Evolutionary conservation across 495 filamentous ascomycete genomes (phyloP).

Genomic region (Aspergillus funiculosus): DNA sequence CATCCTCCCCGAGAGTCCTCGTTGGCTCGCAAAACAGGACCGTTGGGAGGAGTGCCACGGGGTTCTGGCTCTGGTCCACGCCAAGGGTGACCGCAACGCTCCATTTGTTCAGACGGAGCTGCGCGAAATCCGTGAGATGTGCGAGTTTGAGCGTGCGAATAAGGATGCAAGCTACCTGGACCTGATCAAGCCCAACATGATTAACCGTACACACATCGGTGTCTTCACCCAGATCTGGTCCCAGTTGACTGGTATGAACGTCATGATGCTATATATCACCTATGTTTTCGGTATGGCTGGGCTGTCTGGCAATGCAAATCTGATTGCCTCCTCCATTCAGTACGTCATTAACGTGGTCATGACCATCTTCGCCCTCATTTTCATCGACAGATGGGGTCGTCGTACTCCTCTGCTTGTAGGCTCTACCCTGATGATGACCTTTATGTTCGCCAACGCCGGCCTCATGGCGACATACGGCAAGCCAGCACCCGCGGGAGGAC

Average conservation of each 20-base stretch:
- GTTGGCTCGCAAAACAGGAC: slow-evolving; percentile 72
- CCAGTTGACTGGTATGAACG: slow-evolving; percentile 79
- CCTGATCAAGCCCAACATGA: slow-evolving; percentile 62
- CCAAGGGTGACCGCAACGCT: slow-evolving; percentile 56
- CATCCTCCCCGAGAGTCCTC: slow-evolving; percentile 71
- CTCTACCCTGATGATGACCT: slow-evolving; percentile 60
- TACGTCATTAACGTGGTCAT: slow-evolving; percentile 57
- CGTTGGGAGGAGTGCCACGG: slow-evolving; percentile 65
- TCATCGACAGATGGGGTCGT: slow-evolving; percentile 57
- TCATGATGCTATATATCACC: slow-evolving; percentile 57
- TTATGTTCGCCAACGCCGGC: slow-evolving; percentile 62
- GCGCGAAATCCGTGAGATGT: slow-evolving; percentile 61
- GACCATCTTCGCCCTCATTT: slow-evolving; percentile 50
- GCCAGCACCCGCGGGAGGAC: slow-evolving; percentile 42
- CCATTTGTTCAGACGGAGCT: slow-evolving; percentile 61
- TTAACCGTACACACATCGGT: slow-evolving; percentile 66
- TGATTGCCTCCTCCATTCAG: slow-evolving; percentile 64
- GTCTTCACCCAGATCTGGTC: slow-evolving; percentile 78
- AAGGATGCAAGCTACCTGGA: slow-evolving; percentile 61
- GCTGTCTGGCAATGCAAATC: slow-evolving; percentile 28
- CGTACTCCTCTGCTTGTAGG: slow-evolving; percentile 59
- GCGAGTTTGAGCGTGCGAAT: slow-evolving; percentile 59
- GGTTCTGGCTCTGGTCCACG: slow-evolving; percentile 66
- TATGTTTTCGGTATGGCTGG: slow-evolving; percentile 38
- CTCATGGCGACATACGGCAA: slow-evolving; percentile 52